These are phyloP conservation scores for Emydomyces testavorans DNA, from an alignment of 2,329 filamentous ascomycete genomes.

Conservation along the genomic window DNA sequence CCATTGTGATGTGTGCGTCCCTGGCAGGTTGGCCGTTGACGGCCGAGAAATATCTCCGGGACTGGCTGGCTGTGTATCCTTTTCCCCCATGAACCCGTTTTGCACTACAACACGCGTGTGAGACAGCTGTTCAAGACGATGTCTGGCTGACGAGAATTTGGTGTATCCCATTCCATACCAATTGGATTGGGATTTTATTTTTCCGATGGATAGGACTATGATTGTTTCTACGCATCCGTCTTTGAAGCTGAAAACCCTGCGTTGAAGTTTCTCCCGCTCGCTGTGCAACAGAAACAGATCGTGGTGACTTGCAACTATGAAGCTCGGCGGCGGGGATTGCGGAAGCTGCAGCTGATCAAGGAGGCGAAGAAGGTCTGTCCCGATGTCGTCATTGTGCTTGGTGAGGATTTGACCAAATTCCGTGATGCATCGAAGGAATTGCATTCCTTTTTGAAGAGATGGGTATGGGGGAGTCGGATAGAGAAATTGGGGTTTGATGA, in stretches of 20 bases:
- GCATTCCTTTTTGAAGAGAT: slow-evolving; percentile 58
- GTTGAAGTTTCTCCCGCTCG: slow-evolving; percentile 61
- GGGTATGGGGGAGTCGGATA: slow-evolving; percentile 65
- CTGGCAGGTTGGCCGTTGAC: not conserved
- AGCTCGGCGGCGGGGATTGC: slow-evolving; percentile 53
- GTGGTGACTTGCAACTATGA: slow-evolving; percentile 91
- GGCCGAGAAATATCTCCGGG: not conserved
- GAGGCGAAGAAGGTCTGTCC: slow-evolving; percentile 73
- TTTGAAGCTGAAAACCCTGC: slow-evolving; percentile 69
- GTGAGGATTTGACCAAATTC: slow-evolving; percentile 76
- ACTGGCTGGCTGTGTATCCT: not conserved
- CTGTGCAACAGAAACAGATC: slow-evolving; percentile 87
- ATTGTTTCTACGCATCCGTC: slow-evolving; percentile 87
- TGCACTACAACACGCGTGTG: not conserved
- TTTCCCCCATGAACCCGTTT: too few species aligned
- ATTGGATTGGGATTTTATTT: slow-evolving; percentile 4
- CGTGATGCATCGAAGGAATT: slow-evolving; percentile 74
- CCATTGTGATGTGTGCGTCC: too few species aligned
- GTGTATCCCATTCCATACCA: slow-evolving; percentile 2
- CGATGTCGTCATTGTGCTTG: slow-evolving; percentile 71
- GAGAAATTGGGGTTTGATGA: slow-evolving; percentile 88
- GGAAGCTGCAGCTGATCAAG: slow-evolving; percentile 73
- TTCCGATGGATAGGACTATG: slow-evolving; percentile 33
- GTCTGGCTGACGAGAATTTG: not conserved
- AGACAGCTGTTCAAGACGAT: not conserved